phyloP scores from a whole-genome alignment of 495 filamentous ascomycete genomes.

The Clohesyomyces aquaticus region DNA sequence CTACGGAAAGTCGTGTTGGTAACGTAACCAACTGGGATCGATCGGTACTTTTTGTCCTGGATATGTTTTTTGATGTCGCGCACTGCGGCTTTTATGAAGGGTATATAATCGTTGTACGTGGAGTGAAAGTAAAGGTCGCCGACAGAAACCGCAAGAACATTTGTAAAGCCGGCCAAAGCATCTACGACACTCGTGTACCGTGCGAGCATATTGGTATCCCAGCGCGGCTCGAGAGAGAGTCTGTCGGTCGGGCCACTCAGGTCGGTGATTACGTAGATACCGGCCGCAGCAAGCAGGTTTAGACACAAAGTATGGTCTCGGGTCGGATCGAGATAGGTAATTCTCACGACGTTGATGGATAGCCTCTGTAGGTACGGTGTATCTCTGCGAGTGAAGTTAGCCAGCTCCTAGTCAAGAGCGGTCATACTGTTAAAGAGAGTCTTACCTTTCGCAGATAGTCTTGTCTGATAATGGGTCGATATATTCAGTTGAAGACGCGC shows the following conservation, averaged over 20 bases:
- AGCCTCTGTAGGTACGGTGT: not conserved
- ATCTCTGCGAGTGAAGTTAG: too few relatives aligned
- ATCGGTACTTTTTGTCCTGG: not conserved
- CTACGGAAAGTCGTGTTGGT: too few relatives aligned
- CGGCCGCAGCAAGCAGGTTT: constrained; percentile 15
- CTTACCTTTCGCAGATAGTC: constrained; percentile 5
- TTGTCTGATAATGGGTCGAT: constrained; percentile 8
- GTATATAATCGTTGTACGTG: not conserved
- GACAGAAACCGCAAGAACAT: not conserved
- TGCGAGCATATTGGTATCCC: not conserved
- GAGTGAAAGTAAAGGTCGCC: not conserved
- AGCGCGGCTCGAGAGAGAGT: not conserved
- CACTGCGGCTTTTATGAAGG: not conserved
- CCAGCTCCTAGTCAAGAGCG: too few relatives aligned
- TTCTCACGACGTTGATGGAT: constrained; percentile 6
- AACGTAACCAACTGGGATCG: not conserved
- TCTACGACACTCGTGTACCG: not conserved
- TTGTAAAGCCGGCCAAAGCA: not conserved
- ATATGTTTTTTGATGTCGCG: not conserved
- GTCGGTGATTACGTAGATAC: constrained; percentile 16
- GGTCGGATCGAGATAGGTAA: constrained; percentile 5
- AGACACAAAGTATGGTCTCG: constrained; percentile 12
- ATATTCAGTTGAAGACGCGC: not conserved
- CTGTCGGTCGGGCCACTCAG: not conserved
- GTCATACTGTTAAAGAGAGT: too few relatives aligned